Conservation (phyloP, 257 asterid genomes). For the Avicennia marina region DNA sequence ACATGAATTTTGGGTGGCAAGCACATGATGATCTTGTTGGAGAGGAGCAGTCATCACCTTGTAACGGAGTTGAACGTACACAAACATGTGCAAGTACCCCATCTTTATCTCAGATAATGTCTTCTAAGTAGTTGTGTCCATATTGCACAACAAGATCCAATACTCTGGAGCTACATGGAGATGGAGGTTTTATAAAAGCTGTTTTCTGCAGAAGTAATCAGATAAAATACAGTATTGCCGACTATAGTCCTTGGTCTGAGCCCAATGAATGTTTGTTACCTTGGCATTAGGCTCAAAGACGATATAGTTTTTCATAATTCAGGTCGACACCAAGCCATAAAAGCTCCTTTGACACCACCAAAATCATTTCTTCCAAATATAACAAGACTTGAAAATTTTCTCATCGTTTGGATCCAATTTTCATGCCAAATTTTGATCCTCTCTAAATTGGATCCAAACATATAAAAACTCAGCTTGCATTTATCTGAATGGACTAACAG, state of each 20-base stretch:
- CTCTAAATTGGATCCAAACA: too few species aligned
- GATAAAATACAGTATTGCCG: neutral
- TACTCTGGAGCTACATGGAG: constrained; percentile 37
- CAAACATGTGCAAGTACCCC: constrained; percentile 42
- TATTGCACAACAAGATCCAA: constrained; percentile 37
- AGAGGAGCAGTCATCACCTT: constrained; percentile 46
- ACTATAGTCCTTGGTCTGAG: neutral
- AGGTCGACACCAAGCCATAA: too few species aligned
- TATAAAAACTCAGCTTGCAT: neutral
- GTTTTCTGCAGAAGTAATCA: neutral
- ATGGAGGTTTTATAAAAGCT: neutral
- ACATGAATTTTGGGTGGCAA: constrained; percentile 29
- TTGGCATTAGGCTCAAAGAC: too few species aligned
- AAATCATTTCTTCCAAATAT: too few species aligned
- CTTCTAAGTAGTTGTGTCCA: constrained; percentile 22
- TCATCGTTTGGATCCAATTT: too few species aligned
- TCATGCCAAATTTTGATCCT: too few species aligned
- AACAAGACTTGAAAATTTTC: too few species aligned
- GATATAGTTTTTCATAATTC: too few species aligned
- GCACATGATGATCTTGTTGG: constrained; percentile 33
- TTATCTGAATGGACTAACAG: neutral
- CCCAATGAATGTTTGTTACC: neutral
- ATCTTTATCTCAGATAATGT: constrained; percentile 29
- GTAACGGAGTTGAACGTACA: constrained; percentile 52
- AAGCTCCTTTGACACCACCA: neutral